phyloP scores from a whole-genome alignment of 257 asterid species.

The Nicotiana tabacum region DNA sequence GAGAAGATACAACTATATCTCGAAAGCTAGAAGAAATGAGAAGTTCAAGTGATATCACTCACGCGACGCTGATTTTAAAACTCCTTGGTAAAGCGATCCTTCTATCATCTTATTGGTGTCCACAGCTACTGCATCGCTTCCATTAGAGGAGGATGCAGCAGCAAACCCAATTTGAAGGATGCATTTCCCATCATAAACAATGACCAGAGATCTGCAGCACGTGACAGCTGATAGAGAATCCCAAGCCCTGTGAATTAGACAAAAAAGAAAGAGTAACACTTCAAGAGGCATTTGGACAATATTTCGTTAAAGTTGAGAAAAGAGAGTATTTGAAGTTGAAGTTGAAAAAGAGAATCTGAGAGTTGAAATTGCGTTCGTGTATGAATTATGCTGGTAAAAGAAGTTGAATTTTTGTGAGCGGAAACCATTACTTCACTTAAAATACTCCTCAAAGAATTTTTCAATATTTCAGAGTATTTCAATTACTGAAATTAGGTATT shows the following conservation, averaged over 20 bases:
- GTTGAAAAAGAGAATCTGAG: too few species aligned
- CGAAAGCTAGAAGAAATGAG: conserved; percentile 15
- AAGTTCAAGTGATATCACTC: conserved; percentile 24
- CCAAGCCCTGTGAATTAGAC: conserved; percentile 68
- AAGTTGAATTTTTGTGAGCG: too few species aligned
- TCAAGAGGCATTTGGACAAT: too few species aligned
- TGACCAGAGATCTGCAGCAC: conserved; percentile 78
- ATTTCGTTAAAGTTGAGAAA: too few species aligned
- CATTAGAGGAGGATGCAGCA: conserved; percentile 36
- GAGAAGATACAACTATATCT: neutral
- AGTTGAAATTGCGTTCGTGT: too few species aligned
- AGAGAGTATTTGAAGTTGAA: too few species aligned
- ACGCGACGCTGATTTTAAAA: conserved; percentile 75
- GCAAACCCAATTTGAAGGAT: conserved; percentile 79
- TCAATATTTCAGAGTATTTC: too few species aligned
- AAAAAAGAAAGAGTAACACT: conserved; percentile 1
- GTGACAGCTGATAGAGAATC: conserved; percentile 75
- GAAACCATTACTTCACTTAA: too few species aligned
- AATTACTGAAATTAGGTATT: too few species aligned
- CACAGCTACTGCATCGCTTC: conserved; percentile 41
- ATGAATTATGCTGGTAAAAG: too few species aligned
- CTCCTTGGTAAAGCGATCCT: conserved; percentile 74
- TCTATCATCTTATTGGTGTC: conserved; percentile 50
- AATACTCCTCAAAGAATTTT: too few species aligned
- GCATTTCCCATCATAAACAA: conserved; percentile 66